A percentile compares a stretch with the other conserved stretches of the same genome.
These are phyloP conservation scores for Candida saitoana DNA, from an alignment of 805 yeast species.

Conservation along the genomic window DNA sequence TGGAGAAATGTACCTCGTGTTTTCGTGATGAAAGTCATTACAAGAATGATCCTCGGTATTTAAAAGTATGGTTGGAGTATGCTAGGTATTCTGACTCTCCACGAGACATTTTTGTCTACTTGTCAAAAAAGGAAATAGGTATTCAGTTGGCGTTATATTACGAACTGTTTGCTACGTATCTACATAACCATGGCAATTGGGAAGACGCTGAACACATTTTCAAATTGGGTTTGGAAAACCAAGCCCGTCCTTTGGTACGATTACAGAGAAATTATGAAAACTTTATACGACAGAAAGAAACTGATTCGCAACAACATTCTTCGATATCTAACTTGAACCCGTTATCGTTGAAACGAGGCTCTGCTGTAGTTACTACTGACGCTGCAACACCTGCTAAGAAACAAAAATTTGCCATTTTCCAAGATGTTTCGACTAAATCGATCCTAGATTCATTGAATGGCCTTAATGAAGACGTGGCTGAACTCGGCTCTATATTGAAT, in stretches of 20 bases:
- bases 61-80: conserved; percentile 78
- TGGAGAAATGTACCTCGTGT: conserved; percentile 68
- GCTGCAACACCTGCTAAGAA: conserved; percentile 14
- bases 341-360: conserved; percentile 2
- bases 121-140: conserved; percentile 73
- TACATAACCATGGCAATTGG: conserved; percentile 48
- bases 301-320: conserved; percentile 1
- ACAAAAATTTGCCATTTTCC: conserved; percentile 38
- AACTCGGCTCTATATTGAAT: conserved; percentile 45
- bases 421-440: conserved; percentile 23
- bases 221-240: conserved; percentile 49
- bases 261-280: conserved; percentile 34
- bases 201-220: conserved; percentile 59
- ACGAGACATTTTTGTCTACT: conserved; percentile 62
- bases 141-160: conserved; percentile 61
- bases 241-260: conserved; percentile 60
- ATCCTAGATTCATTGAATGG: conserved; percentile 22
- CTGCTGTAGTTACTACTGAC: neutral
- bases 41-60: conserved; percentile 76
- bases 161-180: conserved; percentile 67
- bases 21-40: conserved; percentile 65
- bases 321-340: neutral
- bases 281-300: conserved; percentile 34
- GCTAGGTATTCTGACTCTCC: conserved; percentile 66
- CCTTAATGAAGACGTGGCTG: conserved; percentile 35